Percentiles rank a stretch among this genome's conserved stretches.
phyloP scores from a whole-genome alignment of 371 early-diverging fungal genomes.

The Nematocida sp. region DNA sequence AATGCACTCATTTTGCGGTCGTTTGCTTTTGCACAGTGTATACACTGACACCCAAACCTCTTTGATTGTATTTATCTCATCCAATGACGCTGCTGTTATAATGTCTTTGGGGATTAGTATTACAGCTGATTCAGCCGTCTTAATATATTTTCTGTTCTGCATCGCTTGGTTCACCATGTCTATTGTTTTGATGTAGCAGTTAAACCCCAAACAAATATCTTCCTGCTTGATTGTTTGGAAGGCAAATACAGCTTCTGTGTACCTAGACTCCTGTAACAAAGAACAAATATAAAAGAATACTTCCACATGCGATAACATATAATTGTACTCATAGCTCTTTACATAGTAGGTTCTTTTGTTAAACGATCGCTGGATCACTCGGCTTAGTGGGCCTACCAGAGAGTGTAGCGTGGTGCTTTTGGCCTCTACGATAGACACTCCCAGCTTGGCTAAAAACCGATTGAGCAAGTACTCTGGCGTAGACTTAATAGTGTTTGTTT shows the following conservation, averaged over 20 bases:
- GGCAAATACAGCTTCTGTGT: conserved; percentile 40
- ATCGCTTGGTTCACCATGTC: conserved; percentile 1
- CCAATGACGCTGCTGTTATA: neutral
- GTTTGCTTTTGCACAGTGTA: neutral
- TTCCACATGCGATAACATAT: conserved; percentile 31
- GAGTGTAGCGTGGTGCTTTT: conserved; percentile 9
- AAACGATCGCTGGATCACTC: neutral
- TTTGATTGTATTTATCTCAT: conserved; percentile 33
- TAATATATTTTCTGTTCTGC: neutral
- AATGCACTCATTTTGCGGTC: conserved; percentile 25
- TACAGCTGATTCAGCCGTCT: neutral
- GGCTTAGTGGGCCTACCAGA: conserved; percentile 12
- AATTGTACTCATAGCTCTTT: conserved; percentile 41
- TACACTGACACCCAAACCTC: conserved; percentile 17
- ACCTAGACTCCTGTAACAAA: conserved; percentile 1
- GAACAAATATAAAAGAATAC: conserved; percentile 23
- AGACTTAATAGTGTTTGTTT: neutral
- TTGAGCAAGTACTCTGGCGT: conserved; percentile 38
- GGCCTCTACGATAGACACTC: conserved; percentile 17
- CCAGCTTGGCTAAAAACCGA: conserved; percentile 42
- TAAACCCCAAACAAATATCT: neutral
- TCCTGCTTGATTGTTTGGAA: conserved; percentile 18
- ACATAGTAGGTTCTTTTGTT: neutral
- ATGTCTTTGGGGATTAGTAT: conserved; percentile 29
- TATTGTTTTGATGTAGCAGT: neutral